phyloP scores from a whole-genome alignment of 2,329 filamentous ascomycete species.

The Penicillium sp. region DNA sequence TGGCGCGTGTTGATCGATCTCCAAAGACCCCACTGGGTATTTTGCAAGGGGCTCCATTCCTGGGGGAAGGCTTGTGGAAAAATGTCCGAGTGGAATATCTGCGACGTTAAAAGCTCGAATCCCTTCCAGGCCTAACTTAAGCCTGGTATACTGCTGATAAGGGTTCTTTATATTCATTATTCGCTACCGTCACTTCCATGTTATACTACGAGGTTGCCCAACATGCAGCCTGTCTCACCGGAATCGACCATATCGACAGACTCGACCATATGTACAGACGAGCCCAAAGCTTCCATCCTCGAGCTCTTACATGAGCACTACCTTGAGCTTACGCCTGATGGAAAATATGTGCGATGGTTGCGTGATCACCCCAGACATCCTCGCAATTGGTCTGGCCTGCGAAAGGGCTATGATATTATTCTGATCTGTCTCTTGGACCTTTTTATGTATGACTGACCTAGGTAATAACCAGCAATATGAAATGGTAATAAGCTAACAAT shows the following conservation, averaged over 20 bases:
- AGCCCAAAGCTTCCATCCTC: slow-evolving; percentile 14
- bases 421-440: slow-evolving; percentile 33
- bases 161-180: background rate
- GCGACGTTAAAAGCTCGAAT: slow-evolving; percentile 6
- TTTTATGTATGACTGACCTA: slow-evolving; percentile 28
- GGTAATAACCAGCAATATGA: too few species aligned
- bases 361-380: slow-evolving; percentile 31
- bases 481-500: slow-evolving; percentile 8
- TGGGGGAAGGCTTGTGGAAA: slow-evolving; percentile 1
- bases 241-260: slow-evolving; percentile 3
- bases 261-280: too few species aligned
- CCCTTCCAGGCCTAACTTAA: background rate
- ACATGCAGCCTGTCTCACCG: slow-evolving; percentile 14
- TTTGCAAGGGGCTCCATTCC: slow-evolving; percentile 11
- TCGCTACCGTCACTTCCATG: background rate
- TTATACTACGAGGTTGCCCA: background rate
- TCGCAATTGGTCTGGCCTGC: slow-evolving; percentile 30
- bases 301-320: slow-evolving; percentile 24
- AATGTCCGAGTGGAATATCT: slow-evolving; percentile 3
- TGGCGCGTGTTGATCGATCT: background rate
- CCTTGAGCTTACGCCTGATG: slow-evolving; percentile 32
- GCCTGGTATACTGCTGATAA: background rate
- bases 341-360: slow-evolving; percentile 31
- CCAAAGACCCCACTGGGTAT: background rate
- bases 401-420: slow-evolving; percentile 30